phyloP scores from a whole-genome alignment of 345 rosid species.

The Noccaea bulbosa region DNA sequence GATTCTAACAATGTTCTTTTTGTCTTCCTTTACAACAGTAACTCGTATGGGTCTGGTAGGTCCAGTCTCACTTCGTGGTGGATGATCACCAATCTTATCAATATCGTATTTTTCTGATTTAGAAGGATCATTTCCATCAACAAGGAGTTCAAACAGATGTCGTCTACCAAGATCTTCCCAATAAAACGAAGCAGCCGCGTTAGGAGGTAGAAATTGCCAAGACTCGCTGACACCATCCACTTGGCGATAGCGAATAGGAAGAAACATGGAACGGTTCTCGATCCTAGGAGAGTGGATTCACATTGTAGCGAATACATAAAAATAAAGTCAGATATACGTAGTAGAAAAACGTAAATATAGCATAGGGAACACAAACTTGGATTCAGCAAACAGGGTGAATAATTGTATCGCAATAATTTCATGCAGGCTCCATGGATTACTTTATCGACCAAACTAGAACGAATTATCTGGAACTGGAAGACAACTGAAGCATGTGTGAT shows the following conservation, averaged over 20 bases:
- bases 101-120: slow-evolving; percentile 66
- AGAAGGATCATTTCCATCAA: slow-evolving; percentile 69
- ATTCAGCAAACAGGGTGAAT: slow-evolving; percentile 25
- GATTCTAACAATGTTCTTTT: slow-evolving; percentile 70
- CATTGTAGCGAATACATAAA: slow-evolving; percentile 4
- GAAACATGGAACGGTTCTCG: slow-evolving; percentile 87
- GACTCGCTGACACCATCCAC: slow-evolving; percentile 73
- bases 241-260: slow-evolving; percentile 85
- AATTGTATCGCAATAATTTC: slow-evolving; percentile 3
- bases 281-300: slow-evolving; percentile 57
- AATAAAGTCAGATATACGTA: slow-evolving; percentile 11
- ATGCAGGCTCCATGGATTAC: slow-evolving; percentile 1
- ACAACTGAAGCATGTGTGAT: slow-evolving; percentile 28
- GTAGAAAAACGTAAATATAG: slow-evolving; percentile 12
- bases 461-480: slow-evolving; percentile 21
- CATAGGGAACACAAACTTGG: slow-evolving; percentile 22
- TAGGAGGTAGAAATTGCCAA: slow-evolving; percentile 90
- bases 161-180: slow-evolving; percentile 97
- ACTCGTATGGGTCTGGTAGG: slow-evolving; percentile 78
- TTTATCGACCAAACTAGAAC: slow-evolving; percentile 11
- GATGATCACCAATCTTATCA: slow-evolving; percentile 84
- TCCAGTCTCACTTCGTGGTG: slow-evolving; percentile 60
- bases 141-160: slow-evolving; percentile 70
- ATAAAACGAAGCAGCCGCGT: slow-evolving; percentile 85
- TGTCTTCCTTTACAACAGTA: slow-evolving; percentile 82